These are phyloP conservation scores for Gastrolobium bilobum DNA, from an alignment of 306 rosid species.

Conservation along the genomic window DNA sequence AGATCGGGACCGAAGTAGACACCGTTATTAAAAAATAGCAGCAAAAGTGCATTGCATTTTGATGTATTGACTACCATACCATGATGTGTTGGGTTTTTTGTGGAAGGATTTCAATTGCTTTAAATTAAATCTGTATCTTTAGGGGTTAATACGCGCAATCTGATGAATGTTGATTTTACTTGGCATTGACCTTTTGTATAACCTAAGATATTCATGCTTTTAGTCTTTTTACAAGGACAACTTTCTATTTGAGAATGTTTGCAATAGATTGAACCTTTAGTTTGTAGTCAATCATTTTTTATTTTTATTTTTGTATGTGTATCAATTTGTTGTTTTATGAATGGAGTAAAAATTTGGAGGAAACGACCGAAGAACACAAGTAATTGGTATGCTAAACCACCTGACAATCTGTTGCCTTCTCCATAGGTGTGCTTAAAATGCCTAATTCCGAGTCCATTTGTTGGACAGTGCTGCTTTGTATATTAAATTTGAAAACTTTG, in stretches of 20 bases:
- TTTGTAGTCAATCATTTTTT: background rate
- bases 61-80: constrained; percentile 37
- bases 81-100: constrained; percentile 40
- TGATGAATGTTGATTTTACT: constrained; percentile 47
- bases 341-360: background rate
- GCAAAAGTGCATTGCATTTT: constrained; percentile 20
- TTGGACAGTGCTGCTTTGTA: too few relatives aligned
- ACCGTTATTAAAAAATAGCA: constrained; percentile 61
- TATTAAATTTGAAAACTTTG: too few relatives aligned
- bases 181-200: constrained; percentile 46
- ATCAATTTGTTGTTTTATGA: constrained; percentile 1
- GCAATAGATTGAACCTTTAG: constrained; percentile 7
- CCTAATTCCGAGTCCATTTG: too few relatives aligned
- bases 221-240: constrained; percentile 38
- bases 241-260: constrained; percentile 39
- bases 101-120: constrained; percentile 40
- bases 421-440: too few relatives aligned
- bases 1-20: constrained; percentile 73
- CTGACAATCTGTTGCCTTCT: background rate
- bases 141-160: constrained; percentile 31
- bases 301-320: background rate
- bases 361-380: background rate
- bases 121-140: constrained; percentile 42
- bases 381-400: background rate
- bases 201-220: constrained; percentile 11